Evolutionary conservation across 306 rosid genomes (phyloP).

Genomic region (Lablab purpureus): DNA sequence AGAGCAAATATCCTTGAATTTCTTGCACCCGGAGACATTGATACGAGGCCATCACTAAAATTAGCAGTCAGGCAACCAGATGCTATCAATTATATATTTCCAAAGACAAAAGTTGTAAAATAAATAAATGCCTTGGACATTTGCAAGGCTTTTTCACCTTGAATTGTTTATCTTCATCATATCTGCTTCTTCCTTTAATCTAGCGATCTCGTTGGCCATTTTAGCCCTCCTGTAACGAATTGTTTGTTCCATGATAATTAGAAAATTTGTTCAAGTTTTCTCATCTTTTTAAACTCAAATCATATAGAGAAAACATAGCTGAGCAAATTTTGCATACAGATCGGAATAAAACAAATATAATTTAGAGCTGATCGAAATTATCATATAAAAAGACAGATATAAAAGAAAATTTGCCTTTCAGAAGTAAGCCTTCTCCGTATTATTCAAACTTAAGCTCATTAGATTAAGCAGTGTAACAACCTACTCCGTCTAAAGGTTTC

Average conservation of each 20-base stretch:
- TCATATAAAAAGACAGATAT: not conserved
- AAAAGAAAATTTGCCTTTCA: not conserved
- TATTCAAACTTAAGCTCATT: not conserved
- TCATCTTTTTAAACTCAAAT: not conserved
- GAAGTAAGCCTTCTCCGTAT: not conserved
- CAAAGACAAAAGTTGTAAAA: conserved; percentile 6
- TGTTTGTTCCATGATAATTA: conserved; percentile 10
- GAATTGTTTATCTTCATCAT: conserved; percentile 45
- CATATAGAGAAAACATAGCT: not conserved
- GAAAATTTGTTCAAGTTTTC: conserved; percentile 8
- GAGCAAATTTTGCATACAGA: not conserved
- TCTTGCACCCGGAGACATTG: conserved; percentile 97
- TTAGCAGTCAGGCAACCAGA: conserved; percentile 22
- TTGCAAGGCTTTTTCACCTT: conserved; percentile 43
- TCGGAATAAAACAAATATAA: not conserved
- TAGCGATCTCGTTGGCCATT: conserved; percentile 56
- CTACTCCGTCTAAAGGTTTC: not conserved
- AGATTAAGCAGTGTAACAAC: not conserved
- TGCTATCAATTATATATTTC: conserved; percentile 27
- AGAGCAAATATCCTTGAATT: conserved; percentile 90
- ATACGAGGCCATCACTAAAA: conserved; percentile 56
- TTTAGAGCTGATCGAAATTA: conserved; percentile 10
- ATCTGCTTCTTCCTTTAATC: conserved; percentile 57
- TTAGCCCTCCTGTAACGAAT: conserved; percentile 57
- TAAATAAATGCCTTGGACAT: not conserved